Conservation (phyloP, 495 filamentous ascomycete species). For the Glarea lozoyensis region DNA sequence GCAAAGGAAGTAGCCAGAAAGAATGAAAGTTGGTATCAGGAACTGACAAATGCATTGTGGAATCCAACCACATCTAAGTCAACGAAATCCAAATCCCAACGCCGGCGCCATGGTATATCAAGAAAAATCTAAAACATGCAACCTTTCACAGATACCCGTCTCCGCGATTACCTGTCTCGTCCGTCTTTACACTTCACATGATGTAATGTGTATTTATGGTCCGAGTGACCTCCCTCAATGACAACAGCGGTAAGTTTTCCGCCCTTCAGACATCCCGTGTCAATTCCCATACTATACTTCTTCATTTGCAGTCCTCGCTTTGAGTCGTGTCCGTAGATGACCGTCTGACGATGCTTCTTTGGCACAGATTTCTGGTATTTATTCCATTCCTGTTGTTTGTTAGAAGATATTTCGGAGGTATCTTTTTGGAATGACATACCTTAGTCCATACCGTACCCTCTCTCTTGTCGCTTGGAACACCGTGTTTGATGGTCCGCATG, state of each 20-base stretch:
- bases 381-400: slow-evolving; percentile 43
- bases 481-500: slow-evolving; percentile 69
- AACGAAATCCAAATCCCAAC: too few species aligned
- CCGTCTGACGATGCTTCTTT: slow-evolving; percentile 31
- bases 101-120: too few species aligned
- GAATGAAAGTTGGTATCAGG: too few species aligned
- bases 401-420: neutral
- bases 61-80: too few species aligned
- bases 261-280: slow-evolving; percentile 71
- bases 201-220: slow-evolving; percentile 17
- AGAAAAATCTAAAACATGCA: too few species aligned
- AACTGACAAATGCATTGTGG: too few species aligned
- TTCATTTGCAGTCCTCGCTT: slow-evolving; percentile 56
- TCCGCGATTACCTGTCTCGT: slow-evolving; percentile 6
- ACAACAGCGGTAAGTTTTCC: slow-evolving; percentile 69
- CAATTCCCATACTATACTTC: slow-evolving; percentile 73
- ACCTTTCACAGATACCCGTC: too few species aligned
- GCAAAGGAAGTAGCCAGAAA: too few species aligned
- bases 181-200: slow-evolving; percentile 21
- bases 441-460: slow-evolving; percentile 60
- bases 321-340: slow-evolving; percentile 84
- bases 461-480: slow-evolving; percentile 47
- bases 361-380: slow-evolving; percentile 35
- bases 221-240: slow-evolving; percentile 36
- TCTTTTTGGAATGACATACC: slow-evolving; percentile 29